Evolutionary conservation across 2,329 filamentous ascomycete genomes (phyloP).

Genomic region (Beauveria bassiana): DNA sequence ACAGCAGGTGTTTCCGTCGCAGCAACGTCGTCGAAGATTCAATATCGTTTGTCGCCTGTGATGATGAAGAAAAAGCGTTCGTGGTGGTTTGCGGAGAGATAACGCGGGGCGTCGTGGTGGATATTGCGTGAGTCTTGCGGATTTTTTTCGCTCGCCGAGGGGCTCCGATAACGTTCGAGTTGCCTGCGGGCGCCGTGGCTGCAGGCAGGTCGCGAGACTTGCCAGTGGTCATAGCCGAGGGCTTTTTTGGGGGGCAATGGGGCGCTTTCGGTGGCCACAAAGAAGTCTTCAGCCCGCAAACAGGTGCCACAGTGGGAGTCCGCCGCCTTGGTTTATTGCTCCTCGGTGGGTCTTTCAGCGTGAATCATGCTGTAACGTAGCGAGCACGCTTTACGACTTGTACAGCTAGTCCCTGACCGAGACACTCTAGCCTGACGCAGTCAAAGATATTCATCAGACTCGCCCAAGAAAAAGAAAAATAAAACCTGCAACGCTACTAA

Average conservation of each 20-base stretch:
- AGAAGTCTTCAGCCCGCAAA: background rate
- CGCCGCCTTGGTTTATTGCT: background rate
- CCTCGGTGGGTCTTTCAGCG: background rate
- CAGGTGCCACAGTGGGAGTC: background rate
- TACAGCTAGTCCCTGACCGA: too few relatives aligned
- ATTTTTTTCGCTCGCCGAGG: slow-evolving; percentile 12
- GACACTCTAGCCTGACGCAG: too few relatives aligned
- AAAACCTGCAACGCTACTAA: too few relatives aligned
- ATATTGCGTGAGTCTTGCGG: background rate
- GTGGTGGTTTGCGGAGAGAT: slow-evolving; percentile 6
- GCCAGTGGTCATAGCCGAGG: background rate
- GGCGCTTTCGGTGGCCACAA: background rate
- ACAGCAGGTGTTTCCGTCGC: background rate
- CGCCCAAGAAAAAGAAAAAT: too few relatives aligned
- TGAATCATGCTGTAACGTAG: background rate
- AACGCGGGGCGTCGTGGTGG: slow-evolving; percentile 11
- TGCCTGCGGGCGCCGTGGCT: background rate
- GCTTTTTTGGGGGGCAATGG: background rate
- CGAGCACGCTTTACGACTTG: too few relatives aligned
- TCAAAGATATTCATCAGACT: too few relatives aligned
- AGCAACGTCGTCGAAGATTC: background rate
- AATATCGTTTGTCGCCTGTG: background rate
- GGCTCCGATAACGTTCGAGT: slow-evolving; percentile 8
- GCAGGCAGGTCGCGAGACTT: background rate
- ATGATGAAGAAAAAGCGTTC: background rate